Conservation (phyloP, 176 grass and related monocot species). For the Olyra latifolia region DNA sequence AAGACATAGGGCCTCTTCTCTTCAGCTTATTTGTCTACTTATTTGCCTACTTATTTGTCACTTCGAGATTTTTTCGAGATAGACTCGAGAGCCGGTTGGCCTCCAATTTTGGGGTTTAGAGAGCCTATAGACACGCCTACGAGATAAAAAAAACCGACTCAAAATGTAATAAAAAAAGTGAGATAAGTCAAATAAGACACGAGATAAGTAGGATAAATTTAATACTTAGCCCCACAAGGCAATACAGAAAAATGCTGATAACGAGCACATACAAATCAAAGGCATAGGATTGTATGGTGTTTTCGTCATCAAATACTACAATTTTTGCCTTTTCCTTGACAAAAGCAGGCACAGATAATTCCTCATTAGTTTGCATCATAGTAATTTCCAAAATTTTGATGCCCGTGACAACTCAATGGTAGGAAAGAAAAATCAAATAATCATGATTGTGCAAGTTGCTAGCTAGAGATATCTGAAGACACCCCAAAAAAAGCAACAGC, state of each 20-base stretch:
- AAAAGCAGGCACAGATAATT: neutral
- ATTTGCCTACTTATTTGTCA: too few relatives aligned
- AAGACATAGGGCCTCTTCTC: neutral
- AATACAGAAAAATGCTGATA: neutral
- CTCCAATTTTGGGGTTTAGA: too few relatives aligned
- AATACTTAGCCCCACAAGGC: neutral
- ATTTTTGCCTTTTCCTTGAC: neutral
- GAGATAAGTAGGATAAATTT: too few relatives aligned
- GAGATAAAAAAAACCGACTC: too few relatives aligned
- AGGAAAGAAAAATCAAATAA: neutral
- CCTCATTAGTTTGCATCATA: neutral
- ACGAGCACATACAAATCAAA: neutral
- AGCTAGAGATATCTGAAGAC: neutral
- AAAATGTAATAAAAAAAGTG: too few relatives aligned
- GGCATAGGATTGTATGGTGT: neutral
- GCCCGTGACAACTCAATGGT: neutral
- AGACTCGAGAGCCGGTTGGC: too few relatives aligned
- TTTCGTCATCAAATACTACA: neutral
- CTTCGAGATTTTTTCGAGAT: too few relatives aligned
- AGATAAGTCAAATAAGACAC: too few relatives aligned
- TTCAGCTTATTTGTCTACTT: too few relatives aligned
- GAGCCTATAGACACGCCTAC: too few relatives aligned
- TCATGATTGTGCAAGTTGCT: neutral
- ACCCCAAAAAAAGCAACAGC: neutral
- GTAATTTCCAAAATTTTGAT: neutral